These are phyloP conservation scores for Austroboletus novae-zelandiae DNA, from an alignment of 1,284 basidiomycete species.

Conservation along the genomic window DNA sequence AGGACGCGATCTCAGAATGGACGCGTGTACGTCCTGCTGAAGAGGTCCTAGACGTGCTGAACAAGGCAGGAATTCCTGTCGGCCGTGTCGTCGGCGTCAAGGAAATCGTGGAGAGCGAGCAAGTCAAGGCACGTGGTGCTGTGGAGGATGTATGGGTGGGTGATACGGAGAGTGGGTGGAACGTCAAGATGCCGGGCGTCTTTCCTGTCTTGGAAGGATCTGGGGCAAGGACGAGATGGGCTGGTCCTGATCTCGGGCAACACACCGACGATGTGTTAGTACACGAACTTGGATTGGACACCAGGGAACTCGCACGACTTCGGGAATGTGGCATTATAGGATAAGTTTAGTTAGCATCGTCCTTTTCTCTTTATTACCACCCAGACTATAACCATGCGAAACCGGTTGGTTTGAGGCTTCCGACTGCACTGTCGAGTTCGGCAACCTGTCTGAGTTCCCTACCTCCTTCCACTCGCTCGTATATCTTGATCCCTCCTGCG, in stretches of 20 bases:
- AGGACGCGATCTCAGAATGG: constrained; percentile 59
- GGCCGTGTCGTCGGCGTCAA: constrained; percentile 60
- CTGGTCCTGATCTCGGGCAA: constrained; percentile 61
- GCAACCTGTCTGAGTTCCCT: constrained; percentile 43
- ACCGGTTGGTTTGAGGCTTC: constrained; percentile 36
- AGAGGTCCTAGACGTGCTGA: constrained; percentile 44
- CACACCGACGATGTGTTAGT: constrained; percentile 61
- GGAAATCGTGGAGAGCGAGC: constrained; percentile 59
- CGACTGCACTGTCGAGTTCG: constrained; percentile 34
- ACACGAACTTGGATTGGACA: constrained; percentile 46
- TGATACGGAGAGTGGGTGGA: constrained; percentile 45
- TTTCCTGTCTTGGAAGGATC: constrained; percentile 60
- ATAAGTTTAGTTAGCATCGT: constrained; percentile 1
- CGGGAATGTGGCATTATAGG: constrained; percentile 48
- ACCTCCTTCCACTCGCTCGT: constrained; percentile 49
- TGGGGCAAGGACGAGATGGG: constrained; percentile 58
- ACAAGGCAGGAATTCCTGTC: constrained; percentile 53
- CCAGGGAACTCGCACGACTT: constrained; percentile 43
- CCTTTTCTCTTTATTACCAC: too few relatives aligned
- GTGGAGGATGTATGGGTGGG: constrained; percentile 59
- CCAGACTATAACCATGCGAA: constrained; percentile 44
- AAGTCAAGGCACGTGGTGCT: constrained; percentile 52
- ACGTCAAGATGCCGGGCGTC: constrained; percentile 61
- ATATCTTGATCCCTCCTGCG: constrained; percentile 51
- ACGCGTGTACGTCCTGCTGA: constrained; percentile 45